phyloP scores from a whole-genome alignment of 345 rosid genomes.

The Salix brachista region DNA sequence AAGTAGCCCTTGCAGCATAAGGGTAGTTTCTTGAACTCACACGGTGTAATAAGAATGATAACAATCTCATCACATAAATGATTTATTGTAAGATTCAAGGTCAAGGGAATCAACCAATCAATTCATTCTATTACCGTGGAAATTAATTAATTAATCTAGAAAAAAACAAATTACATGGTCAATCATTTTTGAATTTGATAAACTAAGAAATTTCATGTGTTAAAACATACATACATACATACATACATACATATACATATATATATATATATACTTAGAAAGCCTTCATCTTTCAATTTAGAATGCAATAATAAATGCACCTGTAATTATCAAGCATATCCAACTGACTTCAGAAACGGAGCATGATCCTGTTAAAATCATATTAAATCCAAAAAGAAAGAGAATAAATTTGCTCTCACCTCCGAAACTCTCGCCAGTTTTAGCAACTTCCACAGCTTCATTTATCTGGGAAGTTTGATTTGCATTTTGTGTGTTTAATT shows the following conservation, averaged over 20 bases:
- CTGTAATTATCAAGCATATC: too few relatives aligned
- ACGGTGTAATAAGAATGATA: neutral
- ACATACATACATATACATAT: too few relatives aligned
- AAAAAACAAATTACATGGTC: too few relatives aligned
- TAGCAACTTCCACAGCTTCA: slow-evolving; percentile 4
- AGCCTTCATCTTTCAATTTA: too few relatives aligned
- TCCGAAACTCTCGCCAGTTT: slow-evolving; percentile 1
- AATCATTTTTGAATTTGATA: too few relatives aligned
- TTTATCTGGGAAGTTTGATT: slow-evolving; percentile 4
- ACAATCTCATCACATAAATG: too few relatives aligned
- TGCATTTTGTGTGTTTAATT: neutral
- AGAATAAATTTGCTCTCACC: neutral
- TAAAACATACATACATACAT: too few relatives aligned
- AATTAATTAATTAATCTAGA: too few relatives aligned
- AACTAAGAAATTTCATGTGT: too few relatives aligned
- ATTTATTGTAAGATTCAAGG: neutral
- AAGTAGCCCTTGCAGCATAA: neutral
- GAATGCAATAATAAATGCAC: too few relatives aligned
- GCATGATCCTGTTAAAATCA: neutral
- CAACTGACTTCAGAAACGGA: neutral
- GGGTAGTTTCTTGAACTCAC: neutral
- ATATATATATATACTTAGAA: too few relatives aligned
- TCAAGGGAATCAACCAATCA: neutral
- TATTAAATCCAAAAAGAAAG: neutral
- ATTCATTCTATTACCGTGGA: neutral